These are phyloP conservation scores for Fusarium nematophilum DNA, from an alignment of 2,329 filamentous ascomycete genomes.

Conservation along the genomic window DNA sequence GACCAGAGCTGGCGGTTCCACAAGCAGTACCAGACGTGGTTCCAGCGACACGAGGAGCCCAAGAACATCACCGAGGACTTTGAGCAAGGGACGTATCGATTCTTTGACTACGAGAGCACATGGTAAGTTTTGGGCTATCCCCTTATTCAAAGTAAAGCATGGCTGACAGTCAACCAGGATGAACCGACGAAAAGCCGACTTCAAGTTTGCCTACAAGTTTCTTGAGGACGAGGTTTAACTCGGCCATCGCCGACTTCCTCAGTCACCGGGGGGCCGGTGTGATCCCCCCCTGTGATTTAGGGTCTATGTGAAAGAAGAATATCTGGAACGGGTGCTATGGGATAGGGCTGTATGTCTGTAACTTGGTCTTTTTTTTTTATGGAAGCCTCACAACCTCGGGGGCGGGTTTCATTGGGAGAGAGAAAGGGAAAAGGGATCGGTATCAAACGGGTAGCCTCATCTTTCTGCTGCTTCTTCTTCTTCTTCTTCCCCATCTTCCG, in stretches of 20 bases:
- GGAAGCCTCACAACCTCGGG: constrained; percentile 12
- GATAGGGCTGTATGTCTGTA: constrained; percentile 27
- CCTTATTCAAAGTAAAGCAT: neutral
- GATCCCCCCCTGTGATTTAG: constrained; percentile 4
- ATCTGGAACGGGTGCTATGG: constrained; percentile 28
- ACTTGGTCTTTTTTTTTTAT: constrained; percentile 28
- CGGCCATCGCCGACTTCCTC: neutral
- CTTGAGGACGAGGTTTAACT: constrained; percentile 87
- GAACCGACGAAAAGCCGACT: constrained; percentile 97
- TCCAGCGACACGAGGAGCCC: constrained; percentile 96
- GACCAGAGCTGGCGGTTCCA: constrained; percentile 99
- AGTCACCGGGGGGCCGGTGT: neutral
- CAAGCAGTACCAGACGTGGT: constrained; percentile 99
- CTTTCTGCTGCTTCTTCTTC: constrained; percentile 17
- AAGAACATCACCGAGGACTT: constrained; percentile 99
- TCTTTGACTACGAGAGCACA: constrained; percentile 99
- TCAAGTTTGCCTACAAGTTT: constrained; percentile 98
- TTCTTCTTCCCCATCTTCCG: constrained; percentile 26
- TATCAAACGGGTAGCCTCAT: constrained; percentile 15
- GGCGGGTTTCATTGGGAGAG: constrained; percentile 25
- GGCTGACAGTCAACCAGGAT: constrained; percentile 72
- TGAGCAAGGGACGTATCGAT: constrained; percentile 98
- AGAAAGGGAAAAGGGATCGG: constrained; percentile 17
- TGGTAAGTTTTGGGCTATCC: too few relatives aligned
- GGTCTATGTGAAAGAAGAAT: constrained; percentile 13